Percentiles rank a stretch among this genome's conserved stretches.
Evolutionary conservation across 1,284 basidiomycete species (phyloP).

Genomic region (Coriolopsis trogii): DNA sequence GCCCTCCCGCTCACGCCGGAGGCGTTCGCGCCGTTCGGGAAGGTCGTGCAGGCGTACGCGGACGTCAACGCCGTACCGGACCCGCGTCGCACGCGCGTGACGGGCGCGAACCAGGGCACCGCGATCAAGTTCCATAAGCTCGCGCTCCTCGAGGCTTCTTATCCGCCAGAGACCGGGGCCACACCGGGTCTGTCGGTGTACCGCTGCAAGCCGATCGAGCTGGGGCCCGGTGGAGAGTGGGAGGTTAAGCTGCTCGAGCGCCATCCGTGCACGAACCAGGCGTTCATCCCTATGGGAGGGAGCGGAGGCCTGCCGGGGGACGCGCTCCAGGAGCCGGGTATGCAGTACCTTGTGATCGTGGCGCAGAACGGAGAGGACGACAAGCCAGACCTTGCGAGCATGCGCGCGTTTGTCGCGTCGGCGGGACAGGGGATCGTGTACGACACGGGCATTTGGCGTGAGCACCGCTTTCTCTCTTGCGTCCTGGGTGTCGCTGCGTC

Average conservation of each 20-base stretch:
- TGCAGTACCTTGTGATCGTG: slow-evolving; percentile 81
- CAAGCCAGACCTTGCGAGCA: slow-evolving; percentile 70
- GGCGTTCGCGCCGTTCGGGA: slow-evolving; percentile 81
- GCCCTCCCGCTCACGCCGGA: slow-evolving; percentile 82
- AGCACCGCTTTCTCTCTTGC: slow-evolving; percentile 1
- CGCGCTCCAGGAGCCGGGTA: slow-evolving; percentile 51
- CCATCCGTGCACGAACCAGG: slow-evolving; percentile 81
- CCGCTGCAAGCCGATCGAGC: slow-evolving; percentile 63
- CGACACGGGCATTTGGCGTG: slow-evolving; percentile 84
- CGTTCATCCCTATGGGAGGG: slow-evolving; percentile 86
- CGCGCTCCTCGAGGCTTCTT: slow-evolving; percentile 64
- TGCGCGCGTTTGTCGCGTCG: slow-evolving; percentile 82
- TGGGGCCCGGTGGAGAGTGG: slow-evolving; percentile 51
- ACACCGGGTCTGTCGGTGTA: slow-evolving; percentile 75
- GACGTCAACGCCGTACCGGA: slow-evolving; percentile 64
- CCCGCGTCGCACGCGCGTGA: slow-evolving; percentile 65
- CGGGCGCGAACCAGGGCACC: slow-evolving; percentile 84
- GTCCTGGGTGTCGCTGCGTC: background rate
- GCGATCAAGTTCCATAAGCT: slow-evolving; percentile 92
- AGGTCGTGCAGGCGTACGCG: slow-evolving; percentile 84
- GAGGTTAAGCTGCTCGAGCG: slow-evolving; percentile 69
- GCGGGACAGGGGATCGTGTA: slow-evolving; percentile 86
- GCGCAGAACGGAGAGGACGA: slow-evolving; percentile 77
- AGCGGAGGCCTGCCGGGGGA: slow-evolving; percentile 38
- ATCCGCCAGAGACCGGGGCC: slow-evolving; percentile 56